Percentiles rank a stretch among this genome's conserved stretches.
Conservation (phyloP, 2,329 filamentous ascomycete species). For the Didymella exigua region DNA sequence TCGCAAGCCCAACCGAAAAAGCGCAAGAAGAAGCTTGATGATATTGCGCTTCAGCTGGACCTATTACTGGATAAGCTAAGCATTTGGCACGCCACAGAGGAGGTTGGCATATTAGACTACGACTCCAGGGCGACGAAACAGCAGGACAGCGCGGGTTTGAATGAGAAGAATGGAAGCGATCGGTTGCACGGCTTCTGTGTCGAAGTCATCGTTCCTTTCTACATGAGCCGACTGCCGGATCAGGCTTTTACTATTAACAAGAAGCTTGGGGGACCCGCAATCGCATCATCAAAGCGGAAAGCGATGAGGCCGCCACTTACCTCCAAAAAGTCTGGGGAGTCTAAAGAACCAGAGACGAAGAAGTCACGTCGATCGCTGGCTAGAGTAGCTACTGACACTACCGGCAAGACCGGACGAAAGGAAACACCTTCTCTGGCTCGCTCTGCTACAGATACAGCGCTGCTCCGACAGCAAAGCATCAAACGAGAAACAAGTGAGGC, state of each 20-base stretch:
- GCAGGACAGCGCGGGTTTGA: slow-evolving; percentile 28
- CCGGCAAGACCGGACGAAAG: slow-evolving; percentile 58
- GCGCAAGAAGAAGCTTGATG: slow-evolving; percentile 66
- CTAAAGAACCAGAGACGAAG: slow-evolving; percentile 48
- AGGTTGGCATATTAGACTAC: slow-evolving; percentile 56
- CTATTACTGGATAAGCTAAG: slow-evolving; percentile 77
- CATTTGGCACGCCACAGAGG: slow-evolving; percentile 80
- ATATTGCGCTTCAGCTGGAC: slow-evolving; percentile 70
- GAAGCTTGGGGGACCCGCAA: slow-evolving; percentile 75
- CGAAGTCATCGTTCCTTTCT: slow-evolving; percentile 83
- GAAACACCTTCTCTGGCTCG: slow-evolving; percentile 68
- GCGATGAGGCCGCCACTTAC: slow-evolving; percentile 47
- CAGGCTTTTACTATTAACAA: slow-evolving; percentile 72
- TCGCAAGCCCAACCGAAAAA: slow-evolving; percentile 41
- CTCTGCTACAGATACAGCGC: slow-evolving; percentile 67
- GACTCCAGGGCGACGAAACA: slow-evolving; percentile 35
- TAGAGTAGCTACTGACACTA: slow-evolving; percentile 64
- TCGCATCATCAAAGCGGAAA: slow-evolving; percentile 61
- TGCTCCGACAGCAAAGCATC: slow-evolving; percentile 57
- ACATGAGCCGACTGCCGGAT: slow-evolving; percentile 75
- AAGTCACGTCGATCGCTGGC: slow-evolving; percentile 61
- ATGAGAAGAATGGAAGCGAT: slow-evolving; percentile 54
- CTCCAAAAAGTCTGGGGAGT: slow-evolving; percentile 48
- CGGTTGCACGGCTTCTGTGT: slow-evolving; percentile 77
- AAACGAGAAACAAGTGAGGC: slow-evolving; percentile 73